These are phyloP conservation scores for Nymphaea colorata DNA, from an alignment of 164 flowering plant species.

Conservation along the genomic window DNA sequence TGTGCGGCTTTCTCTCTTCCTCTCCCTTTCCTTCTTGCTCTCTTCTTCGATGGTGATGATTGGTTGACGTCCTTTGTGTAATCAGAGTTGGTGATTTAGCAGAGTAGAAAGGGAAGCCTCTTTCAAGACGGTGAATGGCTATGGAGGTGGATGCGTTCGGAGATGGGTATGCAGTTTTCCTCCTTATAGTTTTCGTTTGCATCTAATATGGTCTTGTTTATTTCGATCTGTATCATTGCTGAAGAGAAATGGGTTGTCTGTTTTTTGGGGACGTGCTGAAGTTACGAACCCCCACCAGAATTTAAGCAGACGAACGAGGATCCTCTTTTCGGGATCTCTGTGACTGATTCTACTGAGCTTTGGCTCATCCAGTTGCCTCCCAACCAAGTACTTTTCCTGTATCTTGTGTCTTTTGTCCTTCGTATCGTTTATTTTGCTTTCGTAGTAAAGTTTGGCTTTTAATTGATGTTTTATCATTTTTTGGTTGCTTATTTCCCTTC, in stretches of 20 bases:
- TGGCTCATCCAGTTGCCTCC: constrained; percentile 42
- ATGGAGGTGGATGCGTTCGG: not conserved
- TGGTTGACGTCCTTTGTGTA: no score
- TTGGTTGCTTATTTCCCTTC: not conserved
- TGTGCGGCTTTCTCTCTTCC: no score
- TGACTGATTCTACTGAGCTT: constrained; percentile 33
- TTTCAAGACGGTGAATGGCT: not conserved
- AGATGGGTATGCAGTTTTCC: not conserved
- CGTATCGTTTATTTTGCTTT: not conserved
- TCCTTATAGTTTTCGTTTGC: not conserved
- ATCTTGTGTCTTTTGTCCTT: constrained; percentile 5
- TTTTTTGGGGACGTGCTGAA: not conserved
- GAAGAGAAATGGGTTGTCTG: no score
- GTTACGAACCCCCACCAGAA: constrained; percentile 23
- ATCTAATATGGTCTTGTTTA: not conserved
- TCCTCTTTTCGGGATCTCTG: constrained; percentile 22
- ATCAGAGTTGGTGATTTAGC: no score
- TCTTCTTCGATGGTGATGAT: no score
- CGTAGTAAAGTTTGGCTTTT: not conserved
- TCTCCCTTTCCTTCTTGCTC: no score
- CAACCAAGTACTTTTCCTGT: constrained; percentile 31
- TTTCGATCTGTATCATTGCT: not conserved
- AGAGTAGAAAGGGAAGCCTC: not conserved
- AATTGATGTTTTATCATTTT: not conserved
- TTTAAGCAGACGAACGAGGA: constrained; percentile 23